phyloP scores from a whole-genome alignment of 106 monocot species.

The Dendrobium officinale region DNA sequence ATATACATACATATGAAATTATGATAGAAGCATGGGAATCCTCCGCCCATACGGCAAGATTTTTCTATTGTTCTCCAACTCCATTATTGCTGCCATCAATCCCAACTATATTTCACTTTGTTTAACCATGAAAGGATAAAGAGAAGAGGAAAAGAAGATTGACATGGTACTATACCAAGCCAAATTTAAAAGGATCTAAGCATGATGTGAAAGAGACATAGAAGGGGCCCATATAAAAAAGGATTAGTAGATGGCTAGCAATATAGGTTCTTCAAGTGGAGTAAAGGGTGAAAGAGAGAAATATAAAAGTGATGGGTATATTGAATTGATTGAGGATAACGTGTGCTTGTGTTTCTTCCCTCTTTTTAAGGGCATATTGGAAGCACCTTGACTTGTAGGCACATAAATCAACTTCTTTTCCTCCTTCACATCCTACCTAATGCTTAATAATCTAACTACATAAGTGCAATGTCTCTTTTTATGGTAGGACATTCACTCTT shows the following conservation, averaged over 20 bases:
- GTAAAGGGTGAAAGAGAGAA: neutral
- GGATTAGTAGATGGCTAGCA: neutral
- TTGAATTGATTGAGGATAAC: constrained; percentile 1
- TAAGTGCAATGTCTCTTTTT: too few relatives aligned
- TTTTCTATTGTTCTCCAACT: neutral
- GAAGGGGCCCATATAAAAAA: neutral
- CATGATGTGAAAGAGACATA: neutral
- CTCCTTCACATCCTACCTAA: too few relatives aligned
- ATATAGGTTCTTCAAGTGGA: neutral
- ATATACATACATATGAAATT: neutral
- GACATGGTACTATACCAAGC: neutral
- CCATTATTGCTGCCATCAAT: constrained; percentile 24
- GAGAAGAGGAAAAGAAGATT: neutral
- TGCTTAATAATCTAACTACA: too few relatives aligned
- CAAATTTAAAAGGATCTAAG: neutral
- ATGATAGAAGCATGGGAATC: neutral
- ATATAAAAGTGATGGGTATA: neutral
- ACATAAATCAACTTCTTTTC: too few relatives aligned
- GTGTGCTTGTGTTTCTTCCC: neutral
- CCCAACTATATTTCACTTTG: constrained; percentile 10
- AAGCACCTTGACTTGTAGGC: neutral
- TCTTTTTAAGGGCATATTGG: constrained; percentile 2
- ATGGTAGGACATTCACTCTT: too few relatives aligned
- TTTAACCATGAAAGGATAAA: constrained; percentile 3
- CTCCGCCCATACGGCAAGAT: neutral